Conservation (phyloP, 2,329 filamentous ascomycete species). For the Atkinsonella hypoxylon region DNA sequence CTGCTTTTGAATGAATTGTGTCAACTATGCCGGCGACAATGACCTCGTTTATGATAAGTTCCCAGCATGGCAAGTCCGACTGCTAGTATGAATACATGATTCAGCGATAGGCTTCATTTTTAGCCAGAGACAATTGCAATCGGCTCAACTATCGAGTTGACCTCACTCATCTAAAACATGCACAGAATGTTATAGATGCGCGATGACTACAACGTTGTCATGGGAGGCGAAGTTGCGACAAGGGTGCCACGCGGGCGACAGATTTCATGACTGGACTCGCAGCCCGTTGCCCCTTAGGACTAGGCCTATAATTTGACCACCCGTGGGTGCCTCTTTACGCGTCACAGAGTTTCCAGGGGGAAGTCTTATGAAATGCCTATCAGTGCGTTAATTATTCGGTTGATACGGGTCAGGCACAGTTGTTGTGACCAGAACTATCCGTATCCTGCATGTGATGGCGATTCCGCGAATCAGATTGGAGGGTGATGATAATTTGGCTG, state of each 20-base stretch:
- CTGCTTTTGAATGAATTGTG: neutral
- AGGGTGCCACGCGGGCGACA: neutral
- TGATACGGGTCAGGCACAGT: neutral
- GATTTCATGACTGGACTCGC: no score
- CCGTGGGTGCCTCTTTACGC: neutral
- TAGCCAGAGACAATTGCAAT: neutral
- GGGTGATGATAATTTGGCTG: neutral
- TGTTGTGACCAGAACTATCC: neutral
- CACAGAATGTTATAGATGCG: neutral
- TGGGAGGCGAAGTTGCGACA: neutral
- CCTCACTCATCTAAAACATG: neutral
- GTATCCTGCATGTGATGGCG: conserved; percentile 4
- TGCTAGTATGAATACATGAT: no score
- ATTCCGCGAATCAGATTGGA: conserved; percentile 14
- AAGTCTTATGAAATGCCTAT: neutral
- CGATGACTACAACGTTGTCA: neutral
- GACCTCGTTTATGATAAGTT: neutral
- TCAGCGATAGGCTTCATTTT: no score
- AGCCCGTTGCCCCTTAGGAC: no score
- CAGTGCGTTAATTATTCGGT: neutral
- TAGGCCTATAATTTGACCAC: no score
- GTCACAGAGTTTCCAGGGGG: neutral
- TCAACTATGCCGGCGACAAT: neutral
- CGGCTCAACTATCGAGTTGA: no score
- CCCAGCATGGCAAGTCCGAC: neutral